phyloP scores from a whole-genome alignment of 352 stramenopile genomes.

The Phytopythium litorale region DNA sequence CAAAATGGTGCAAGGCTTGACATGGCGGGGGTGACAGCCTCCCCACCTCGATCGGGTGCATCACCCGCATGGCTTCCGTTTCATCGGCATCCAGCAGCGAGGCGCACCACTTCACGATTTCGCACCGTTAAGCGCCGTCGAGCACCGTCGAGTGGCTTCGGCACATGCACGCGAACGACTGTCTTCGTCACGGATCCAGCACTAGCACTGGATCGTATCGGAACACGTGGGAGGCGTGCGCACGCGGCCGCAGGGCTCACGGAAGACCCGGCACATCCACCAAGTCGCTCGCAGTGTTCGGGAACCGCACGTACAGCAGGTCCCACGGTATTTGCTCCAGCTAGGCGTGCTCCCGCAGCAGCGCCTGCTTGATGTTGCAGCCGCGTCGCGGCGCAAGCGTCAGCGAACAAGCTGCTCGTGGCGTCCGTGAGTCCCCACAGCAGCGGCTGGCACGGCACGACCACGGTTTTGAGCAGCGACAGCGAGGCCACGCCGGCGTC shows the following conservation, averaged over 20 bases:
- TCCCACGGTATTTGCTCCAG: conserved; percentile 43
- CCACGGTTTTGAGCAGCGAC: conserved; percentile 14
- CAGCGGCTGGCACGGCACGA: conserved; percentile 37
- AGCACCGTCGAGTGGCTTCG: conserved; percentile 7
- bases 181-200: conserved; percentile 50
- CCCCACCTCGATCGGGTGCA: too few species aligned
- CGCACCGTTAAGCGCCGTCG: too few species aligned
- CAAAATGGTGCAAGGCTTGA: too few species aligned
- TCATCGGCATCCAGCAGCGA: background rate
- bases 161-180: conserved; percentile 46
- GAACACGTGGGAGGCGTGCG: conserved; percentile 28
- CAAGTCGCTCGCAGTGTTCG: conserved; percentile 27
- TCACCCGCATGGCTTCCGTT: background rate
- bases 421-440: conserved; percentile 50
- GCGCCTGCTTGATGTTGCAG: conserved; percentile 34
- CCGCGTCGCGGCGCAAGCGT: conserved; percentile 12
- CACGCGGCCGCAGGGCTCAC: conserved; percentile 22
- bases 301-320: conserved; percentile 38
- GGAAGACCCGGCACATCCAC: conserved; percentile 41
- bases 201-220: conserved; percentile 54
- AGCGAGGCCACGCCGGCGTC: conserved; percentile 1
- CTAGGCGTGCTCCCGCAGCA: conserved; percentile 28
- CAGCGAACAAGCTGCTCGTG: conserved; percentile 12
- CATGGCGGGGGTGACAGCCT: too few species aligned
- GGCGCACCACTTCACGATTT: background rate